Conservation (phyloP, 1,284 basidiomycete species). For the Ustilago tritici region DNA sequence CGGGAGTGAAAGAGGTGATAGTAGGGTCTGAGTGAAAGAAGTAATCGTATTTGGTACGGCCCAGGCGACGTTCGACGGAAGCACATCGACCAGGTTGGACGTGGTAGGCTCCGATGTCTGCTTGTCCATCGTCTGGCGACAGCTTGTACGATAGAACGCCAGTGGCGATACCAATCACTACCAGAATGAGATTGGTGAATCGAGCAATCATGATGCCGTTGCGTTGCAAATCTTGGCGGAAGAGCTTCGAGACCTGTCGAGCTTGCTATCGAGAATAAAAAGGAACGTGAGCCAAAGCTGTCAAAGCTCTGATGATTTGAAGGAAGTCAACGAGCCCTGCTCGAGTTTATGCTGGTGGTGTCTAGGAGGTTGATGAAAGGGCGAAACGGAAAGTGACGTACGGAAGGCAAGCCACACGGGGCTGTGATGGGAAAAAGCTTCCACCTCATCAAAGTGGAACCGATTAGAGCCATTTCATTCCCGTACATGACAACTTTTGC, state of each 20-base stretch:
- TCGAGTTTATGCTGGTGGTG: neutral
- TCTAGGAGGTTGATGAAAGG: neutral
- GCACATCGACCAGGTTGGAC: constrained; percentile 39
- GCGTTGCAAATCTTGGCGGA: neutral
- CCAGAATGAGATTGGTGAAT: too few species aligned
- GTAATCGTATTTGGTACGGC: constrained; percentile 13
- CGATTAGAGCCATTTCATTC: too few species aligned
- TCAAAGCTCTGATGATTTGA: neutral
- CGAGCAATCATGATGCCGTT: neutral
- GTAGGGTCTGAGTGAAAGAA: constrained; percentile 17
- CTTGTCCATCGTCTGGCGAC: constrained; percentile 20
- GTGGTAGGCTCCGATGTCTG: constrained; percentile 36
- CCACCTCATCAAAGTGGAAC: neutral
- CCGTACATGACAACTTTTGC: too few species aligned
- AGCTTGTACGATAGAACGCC: constrained; percentile 16
- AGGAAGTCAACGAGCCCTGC: neutral
- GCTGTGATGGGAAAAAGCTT: too few species aligned
- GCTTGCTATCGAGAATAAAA: neutral
- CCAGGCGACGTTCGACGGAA: constrained; percentile 18
- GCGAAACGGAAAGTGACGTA: neutral
- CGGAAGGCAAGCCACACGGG: neutral
- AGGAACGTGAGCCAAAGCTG: neutral
- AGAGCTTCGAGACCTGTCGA: constrained; percentile 4
- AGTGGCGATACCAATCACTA: neutral
- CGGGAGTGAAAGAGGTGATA: constrained; percentile 16